Evolutionary conservation across 768 basidiomycete species (phyloP), one percentile per base, ranked within the genome.

Genomic region (Trametes cingulata): DNA sequence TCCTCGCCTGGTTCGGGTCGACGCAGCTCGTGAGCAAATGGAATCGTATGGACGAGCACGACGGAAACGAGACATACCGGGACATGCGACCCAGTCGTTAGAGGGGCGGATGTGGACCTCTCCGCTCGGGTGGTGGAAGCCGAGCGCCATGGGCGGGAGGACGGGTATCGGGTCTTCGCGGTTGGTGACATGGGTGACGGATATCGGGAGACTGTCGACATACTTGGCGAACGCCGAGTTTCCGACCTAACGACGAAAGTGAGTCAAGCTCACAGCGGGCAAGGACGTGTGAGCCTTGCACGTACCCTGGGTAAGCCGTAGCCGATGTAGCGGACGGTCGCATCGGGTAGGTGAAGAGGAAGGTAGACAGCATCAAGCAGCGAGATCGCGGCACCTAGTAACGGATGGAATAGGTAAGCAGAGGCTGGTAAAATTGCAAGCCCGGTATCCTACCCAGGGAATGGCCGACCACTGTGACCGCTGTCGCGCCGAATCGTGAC

Each of bases 211-310:
- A 10, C 74, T 68, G 60, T 85, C 82, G 50, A 85, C 78, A 62
- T 80, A 81, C 62, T 84, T 63, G 1, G 84, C 85, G 59, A 86
- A 88, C 1, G 76, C 82, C 65, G 79, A 76, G 69, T 86, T 86
- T 14, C 86, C 85, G 59, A 78, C 76, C 74, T 80, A 55, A 77
- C 4, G 48, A 40, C 13, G 13, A 10, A 5, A n/a, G 17, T 40
- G 14, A 47, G 24, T 2, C 1, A 19, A 5, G 20, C 22, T 3
- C 6, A 9, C 1, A 15, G 1, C 8, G 14, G 7, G 0, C 9
- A 6, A 29, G 24, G 7, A 3, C n/a, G 8, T 9, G 37, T 9
- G 37, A 39, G 29, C 29, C 29, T 33, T 4, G 20, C 7, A 63
- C 67, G 17, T 61, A 72, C 72, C n/a, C 71, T 56, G 19, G 73